Percentiles rank a stretch among this genome's conserved stretches.
Evolutionary conservation across 306 rosid genomes (phyloP).

Genomic region (Prunus dulcis): DNA sequence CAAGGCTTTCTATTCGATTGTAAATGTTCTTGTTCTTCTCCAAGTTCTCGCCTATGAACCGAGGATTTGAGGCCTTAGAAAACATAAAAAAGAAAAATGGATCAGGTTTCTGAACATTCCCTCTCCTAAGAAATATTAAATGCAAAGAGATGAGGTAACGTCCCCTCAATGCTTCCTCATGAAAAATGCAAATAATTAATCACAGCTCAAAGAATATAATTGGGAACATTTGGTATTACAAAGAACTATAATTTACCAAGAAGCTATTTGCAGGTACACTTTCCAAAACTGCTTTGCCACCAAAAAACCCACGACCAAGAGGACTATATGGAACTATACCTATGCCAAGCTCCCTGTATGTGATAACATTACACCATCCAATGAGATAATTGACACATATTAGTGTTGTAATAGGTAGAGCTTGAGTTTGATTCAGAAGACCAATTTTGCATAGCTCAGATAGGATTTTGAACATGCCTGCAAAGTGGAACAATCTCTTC

Average conservation of each 20-base stretch:
- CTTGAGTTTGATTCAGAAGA: no score
- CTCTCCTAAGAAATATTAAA: no score
- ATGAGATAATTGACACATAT: no score
- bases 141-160: no score
- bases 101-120: no score
- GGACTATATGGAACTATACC: conserved; percentile 63
- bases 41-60: conserved; percentile 50
- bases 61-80: conserved; percentile 32
- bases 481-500: conserved; percentile 67
- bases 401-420: no score
- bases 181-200: no score
- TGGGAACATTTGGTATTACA: not conserved
- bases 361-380: no score
- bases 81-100: no score
- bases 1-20: conserved; percentile 43
- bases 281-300: conserved; percentile 65
- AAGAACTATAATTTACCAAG: conserved; percentile 33
- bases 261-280: conserved; percentile 33
- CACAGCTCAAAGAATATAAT: no score
- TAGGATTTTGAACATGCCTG: conserved; percentile 32
- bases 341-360: no score
- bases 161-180: no score
- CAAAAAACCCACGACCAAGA: conserved; percentile 78
- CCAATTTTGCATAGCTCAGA: not conserved
- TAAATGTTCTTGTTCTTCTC: conserved; percentile 49